Evolutionary conservation across 2,329 filamentous ascomycete genomes (phyloP).

Genomic region (Botrytis elliptica): DNA sequence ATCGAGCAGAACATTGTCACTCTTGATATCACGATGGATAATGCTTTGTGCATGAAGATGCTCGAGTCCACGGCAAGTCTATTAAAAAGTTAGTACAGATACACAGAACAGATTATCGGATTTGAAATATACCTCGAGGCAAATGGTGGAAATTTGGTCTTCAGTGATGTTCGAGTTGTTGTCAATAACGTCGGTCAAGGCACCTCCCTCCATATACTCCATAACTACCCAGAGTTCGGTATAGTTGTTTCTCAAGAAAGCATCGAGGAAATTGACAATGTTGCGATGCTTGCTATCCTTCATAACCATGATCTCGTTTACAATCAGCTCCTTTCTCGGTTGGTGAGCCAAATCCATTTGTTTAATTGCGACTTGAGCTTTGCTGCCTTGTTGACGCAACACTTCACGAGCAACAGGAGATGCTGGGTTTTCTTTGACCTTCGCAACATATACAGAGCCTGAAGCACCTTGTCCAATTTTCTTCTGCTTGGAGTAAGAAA

Average conservation of each 20-base stretch:
- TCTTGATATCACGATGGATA: constrained; percentile 98
- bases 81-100: constrained; percentile 29
- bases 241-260: constrained; percentile 92
- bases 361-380: constrained; percentile 95
- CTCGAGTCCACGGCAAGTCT: constrained; percentile 94
- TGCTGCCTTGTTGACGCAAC: constrained; percentile 73
- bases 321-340: constrained; percentile 95
- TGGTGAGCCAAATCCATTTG: constrained; percentile 99
- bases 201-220: constrained; percentile 99
- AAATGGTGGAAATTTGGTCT: constrained; percentile 97
- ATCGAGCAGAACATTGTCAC: constrained; percentile 93
- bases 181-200: constrained; percentile 96
- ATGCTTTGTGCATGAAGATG: constrained; percentile 96
- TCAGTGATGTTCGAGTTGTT: constrained; percentile 93
- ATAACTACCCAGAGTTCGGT: constrained; percentile 99
- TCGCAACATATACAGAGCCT: constrained; percentile 95
- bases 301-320: constrained; percentile 99
- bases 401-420: constrained; percentile 77
- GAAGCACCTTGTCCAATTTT: constrained; percentile 99
- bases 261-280: constrained; percentile 98
- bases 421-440: constrained; percentile 84
- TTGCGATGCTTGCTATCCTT: constrained; percentile 98
- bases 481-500: constrained; percentile 98
- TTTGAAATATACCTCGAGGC: constrained; percentile 71
- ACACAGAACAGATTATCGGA: background rate